A percentile compares a stretch with the other conserved stretches of the same genome.
Conservation (phyloP, 1,284 basidiomycete genomes). For the Austroboletus niveus region DNA sequence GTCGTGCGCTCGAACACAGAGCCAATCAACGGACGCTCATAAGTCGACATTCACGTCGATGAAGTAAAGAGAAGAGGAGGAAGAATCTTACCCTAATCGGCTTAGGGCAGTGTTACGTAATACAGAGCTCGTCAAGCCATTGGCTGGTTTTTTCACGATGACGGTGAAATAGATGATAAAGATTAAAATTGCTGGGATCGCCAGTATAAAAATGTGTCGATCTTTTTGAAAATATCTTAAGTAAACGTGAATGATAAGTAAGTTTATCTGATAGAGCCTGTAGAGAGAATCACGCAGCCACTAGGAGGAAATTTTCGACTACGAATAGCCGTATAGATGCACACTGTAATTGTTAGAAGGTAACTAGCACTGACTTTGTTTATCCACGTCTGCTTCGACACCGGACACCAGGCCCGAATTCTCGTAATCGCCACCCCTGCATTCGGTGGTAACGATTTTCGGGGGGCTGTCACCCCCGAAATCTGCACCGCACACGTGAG, state of each 20-base stretch:
- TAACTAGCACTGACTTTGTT: not conserved
- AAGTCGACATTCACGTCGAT: slow-evolving; percentile 17
- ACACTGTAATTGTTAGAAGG: too few relatives aligned
- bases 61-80: not conserved
- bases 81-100: not conserved
- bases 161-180: too few relatives aligned
- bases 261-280: not conserved
- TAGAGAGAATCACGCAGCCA: not conserved
- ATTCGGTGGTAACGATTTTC: not conserved
- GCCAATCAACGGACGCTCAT: slow-evolving; percentile 43
- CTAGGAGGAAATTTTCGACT: not conserved
- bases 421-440: slow-evolving; percentile 16
- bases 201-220: not conserved
- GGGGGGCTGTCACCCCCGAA: not conserved
- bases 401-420: slow-evolving; percentile 2
- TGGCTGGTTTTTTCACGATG: too few relatives aligned
- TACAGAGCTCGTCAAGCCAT: not conserved
- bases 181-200: too few relatives aligned
- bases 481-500: slow-evolving; percentile 9
- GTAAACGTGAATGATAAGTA: too few relatives aligned
- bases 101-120: not conserved
- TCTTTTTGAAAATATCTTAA: not conserved
- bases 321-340: too few relatives aligned
- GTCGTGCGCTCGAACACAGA: slow-evolving; percentile 57
- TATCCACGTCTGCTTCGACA: not conserved